Percentiles rank a stretch among this genome's conserved stretches.
Conservation (phyloP, 169 alveolate genomes). For the Cystoisospora suis region DNA sequence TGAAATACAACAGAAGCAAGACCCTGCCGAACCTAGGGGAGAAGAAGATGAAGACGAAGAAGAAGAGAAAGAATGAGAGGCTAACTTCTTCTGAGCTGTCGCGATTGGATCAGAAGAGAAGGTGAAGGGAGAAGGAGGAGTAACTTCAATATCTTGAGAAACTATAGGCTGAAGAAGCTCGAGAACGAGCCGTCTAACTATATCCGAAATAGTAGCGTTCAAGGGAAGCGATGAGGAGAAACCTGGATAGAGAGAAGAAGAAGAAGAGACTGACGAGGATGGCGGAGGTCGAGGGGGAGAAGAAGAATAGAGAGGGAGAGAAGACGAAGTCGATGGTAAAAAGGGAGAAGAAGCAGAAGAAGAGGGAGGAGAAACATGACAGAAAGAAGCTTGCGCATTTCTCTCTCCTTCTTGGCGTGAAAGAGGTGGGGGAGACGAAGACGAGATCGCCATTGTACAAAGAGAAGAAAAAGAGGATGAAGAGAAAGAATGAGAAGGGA, state of each 20-base stretch:
- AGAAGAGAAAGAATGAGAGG: background rate
- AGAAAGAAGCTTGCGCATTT: background rate
- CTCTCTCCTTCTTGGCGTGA: background rate
- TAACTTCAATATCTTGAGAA: background rate
- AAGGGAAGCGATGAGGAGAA: background rate
- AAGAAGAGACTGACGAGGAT: background rate
- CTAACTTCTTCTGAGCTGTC: background rate
- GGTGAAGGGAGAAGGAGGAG: slow-evolving; percentile 41
- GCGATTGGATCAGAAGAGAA: background rate
- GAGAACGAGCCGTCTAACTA: background rate
- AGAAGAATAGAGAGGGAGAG: background rate
- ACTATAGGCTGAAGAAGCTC: slow-evolving; percentile 46
- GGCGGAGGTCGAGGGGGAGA: background rate
- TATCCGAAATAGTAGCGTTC: slow-evolving; percentile 21
- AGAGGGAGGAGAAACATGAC: background rate
- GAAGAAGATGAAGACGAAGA: background rate
- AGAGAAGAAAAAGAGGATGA: too few species aligned
- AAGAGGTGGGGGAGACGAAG: background rate
- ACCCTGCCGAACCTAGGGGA: slow-evolving; percentile 5
- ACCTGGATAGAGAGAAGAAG: background rate
- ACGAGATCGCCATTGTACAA: too few species aligned
- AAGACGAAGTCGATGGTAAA: background rate
- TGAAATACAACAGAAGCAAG: slow-evolving; percentile 27
- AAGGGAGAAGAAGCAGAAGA: background rate
- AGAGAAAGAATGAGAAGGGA: too few species aligned